A percentile compares a stretch with the other conserved stretches of the same genome.
Evolutionary conservation across 2,329 filamentous ascomycete genomes (phyloP).

Genomic region (Teratosphaeria epicoccoides): DNA sequence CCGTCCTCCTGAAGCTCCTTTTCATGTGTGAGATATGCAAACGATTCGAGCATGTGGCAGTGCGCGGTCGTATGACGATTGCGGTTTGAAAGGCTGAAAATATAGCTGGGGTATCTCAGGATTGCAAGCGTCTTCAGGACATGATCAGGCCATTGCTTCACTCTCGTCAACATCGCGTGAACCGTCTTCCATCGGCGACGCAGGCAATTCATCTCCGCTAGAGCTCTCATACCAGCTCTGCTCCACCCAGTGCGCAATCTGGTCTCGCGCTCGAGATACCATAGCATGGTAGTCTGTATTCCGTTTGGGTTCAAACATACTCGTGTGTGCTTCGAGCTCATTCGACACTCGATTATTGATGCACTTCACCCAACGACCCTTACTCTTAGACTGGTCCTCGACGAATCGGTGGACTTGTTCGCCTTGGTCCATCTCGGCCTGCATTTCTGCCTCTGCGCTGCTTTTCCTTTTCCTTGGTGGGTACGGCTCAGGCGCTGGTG

Average conservation of each 20-base stretch:
- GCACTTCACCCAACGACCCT: slow-evolving; percentile 55
- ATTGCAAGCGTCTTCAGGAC: neutral
- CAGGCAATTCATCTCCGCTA: neutral
- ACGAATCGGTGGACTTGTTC: slow-evolving; percentile 26
- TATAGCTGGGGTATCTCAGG: neutral
- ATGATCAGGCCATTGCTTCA: neutral
- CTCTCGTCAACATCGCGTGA: neutral
- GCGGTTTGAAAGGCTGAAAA: neutral
- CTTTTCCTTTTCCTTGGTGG: slow-evolving; percentile 13
- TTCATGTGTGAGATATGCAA: neutral
- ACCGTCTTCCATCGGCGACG: neutral
- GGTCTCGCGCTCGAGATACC: slow-evolving; percentile 52
- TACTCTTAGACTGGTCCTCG: slow-evolving; percentile 21
- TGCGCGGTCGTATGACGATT: neutral
- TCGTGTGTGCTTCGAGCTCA: slow-evolving; percentile 71
- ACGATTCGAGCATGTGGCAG: neutral
- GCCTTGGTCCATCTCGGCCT: slow-evolving; percentile 23
- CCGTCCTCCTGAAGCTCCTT: no score
- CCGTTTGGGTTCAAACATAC: slow-evolving; percentile 61
- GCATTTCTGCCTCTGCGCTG: slow-evolving; percentile 14
- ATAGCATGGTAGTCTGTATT: slow-evolving; percentile 65
- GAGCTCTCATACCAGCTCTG: slow-evolving; percentile 15
- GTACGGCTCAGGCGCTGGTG: slow-evolving; percentile 7
- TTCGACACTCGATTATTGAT: slow-evolving; percentile 71
- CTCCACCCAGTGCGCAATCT: slow-evolving; percentile 53